These are phyloP conservation scores for Closterium sp. DNA, from an alignment of 139 green algal genomes.

Conservation along the genomic window DNA sequence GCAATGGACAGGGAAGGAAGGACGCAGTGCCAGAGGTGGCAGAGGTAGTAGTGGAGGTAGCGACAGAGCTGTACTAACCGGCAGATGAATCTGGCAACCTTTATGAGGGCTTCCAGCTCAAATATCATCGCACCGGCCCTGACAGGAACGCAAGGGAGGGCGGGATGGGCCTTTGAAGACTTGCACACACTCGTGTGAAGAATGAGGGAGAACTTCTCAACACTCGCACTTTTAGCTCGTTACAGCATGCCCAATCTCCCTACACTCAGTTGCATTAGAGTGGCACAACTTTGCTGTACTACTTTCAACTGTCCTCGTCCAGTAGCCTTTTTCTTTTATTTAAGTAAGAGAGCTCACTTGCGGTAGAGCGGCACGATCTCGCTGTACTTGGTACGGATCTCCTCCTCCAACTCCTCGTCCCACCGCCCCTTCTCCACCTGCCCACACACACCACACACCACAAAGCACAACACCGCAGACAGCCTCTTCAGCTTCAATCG, in stretches of 20 bases:
- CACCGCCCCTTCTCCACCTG: conserved; percentile 15
- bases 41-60: too few relatives aligned
- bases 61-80: neutral
- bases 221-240: too few relatives aligned
- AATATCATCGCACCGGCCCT: conserved; percentile 24
- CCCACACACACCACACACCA: neutral
- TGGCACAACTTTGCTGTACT: neutral
- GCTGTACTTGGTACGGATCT: conserved; percentile 10
- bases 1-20: too few relatives aligned
- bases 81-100: conserved; percentile 42
- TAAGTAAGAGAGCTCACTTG: neutral
- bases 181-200: too few relatives aligned
- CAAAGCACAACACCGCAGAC: neutral
- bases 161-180: too few relatives aligned
- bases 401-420: conserved; percentile 21
- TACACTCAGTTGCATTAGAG: neutral
- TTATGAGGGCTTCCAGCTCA: conserved; percentile 50
- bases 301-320: too few relatives aligned
- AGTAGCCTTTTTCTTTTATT: too few relatives aligned
- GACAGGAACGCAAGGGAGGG: neutral
- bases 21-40: too few relatives aligned
- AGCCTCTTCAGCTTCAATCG: too few relatives aligned
- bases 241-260: too few relatives aligned
- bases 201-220: too few relatives aligned
- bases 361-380: conserved; percentile 32